phyloP scores from a whole-genome alignment of 1,284 basidiomycete species.

The Abortiporus biennis region DNA sequence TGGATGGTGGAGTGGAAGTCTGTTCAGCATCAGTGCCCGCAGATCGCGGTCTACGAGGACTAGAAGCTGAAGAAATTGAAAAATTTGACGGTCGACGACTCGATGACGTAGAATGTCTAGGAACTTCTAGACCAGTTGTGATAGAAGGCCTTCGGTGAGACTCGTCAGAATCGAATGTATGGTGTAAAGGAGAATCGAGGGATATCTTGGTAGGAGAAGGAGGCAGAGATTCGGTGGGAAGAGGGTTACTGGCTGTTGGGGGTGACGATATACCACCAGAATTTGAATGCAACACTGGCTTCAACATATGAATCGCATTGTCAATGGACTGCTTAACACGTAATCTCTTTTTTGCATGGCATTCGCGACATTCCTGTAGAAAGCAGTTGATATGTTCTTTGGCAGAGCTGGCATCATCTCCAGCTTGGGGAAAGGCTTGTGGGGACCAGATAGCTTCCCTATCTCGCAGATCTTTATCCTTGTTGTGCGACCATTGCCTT shows the following conservation, averaged over 20 bases:
- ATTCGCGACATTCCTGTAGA: slow-evolving; percentile 26
- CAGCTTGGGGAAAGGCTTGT: slow-evolving; percentile 5
- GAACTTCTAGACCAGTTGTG: too few relatives aligned
- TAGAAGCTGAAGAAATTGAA: slow-evolving; percentile 19
- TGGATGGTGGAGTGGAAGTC: slow-evolving; percentile 9
- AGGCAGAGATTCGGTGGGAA: slow-evolving; percentile 32
- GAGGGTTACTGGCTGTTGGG: slow-evolving; percentile 15
- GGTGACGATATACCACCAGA: slow-evolving; percentile 18
- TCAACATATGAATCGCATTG: slow-evolving; percentile 52
- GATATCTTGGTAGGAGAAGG: too few relatives aligned
- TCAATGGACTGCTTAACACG: slow-evolving; percentile 61
- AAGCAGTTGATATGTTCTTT: slow-evolving; percentile 14
- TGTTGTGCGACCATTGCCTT: slow-evolving; percentile 47
- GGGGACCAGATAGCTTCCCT: slow-evolving; percentile 17
- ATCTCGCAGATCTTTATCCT: slow-evolving; percentile 47
- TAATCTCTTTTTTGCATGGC: slow-evolving; percentile 34
- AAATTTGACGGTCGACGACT: slow-evolving; percentile 11
- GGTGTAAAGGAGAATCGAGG: too few relatives aligned
- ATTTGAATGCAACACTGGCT: slow-evolving; percentile 28
- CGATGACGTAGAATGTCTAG: too few relatives aligned
- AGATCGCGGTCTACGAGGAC: slow-evolving; percentile 49
- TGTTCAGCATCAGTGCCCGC: slow-evolving; percentile 48
- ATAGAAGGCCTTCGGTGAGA: slow-evolving; percentile 33
- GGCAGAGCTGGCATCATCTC: slow-evolving; percentile 16
- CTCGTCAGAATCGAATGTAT: slow-evolving; percentile 20